phyloP scores from a whole-genome alignment of 208 protist genomes.

The Herpetomonas tarakana region DNA sequence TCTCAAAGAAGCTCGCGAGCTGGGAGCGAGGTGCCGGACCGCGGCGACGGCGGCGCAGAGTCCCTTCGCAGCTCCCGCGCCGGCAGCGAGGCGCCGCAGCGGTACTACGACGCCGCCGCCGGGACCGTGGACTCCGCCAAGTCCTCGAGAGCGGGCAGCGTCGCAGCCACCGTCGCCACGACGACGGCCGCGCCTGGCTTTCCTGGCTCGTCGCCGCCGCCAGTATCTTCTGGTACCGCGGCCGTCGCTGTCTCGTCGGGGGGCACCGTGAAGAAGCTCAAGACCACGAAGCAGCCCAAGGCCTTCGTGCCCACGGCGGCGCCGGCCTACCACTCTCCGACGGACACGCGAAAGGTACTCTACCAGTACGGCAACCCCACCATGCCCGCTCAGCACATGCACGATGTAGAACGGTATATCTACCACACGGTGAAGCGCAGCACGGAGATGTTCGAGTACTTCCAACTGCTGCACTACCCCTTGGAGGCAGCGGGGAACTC shows the following conservation, averaged over 20 bases:
- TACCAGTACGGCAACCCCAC: background rate
- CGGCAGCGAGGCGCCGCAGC: slow-evolving; percentile 18
- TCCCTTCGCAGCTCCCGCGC: slow-evolving; percentile 17
- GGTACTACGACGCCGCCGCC: slow-evolving; percentile 2
- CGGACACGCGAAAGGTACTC: background rate
- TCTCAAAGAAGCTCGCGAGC: slow-evolving; percentile 39
- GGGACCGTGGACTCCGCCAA: background rate
- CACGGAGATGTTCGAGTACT: slow-evolving; percentile 51
- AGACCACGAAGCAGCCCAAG: background rate
- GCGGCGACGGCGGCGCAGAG: slow-evolving; percentile 11
- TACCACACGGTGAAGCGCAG: slow-evolving; percentile 47
- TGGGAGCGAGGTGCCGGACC: slow-evolving; percentile 37
- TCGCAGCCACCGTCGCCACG: background rate
- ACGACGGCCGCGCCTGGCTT: too few species aligned
- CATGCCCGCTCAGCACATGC: slow-evolving; percentile 17
- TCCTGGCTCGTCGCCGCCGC: background rate
- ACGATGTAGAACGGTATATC: slow-evolving; percentile 29
- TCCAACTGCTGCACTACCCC: slow-evolving; percentile 68
- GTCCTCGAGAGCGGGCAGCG: background rate
- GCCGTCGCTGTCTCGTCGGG: too few species aligned
- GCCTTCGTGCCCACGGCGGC: background rate
- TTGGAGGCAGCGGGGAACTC: slow-evolving; percentile 19
- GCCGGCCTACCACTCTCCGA: background rate
- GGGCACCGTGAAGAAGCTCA: background rate
- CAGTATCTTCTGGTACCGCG: background rate